Evolutionary conservation across 2,329 filamentous ascomycete genomes (phyloP).

Genomic region (Epichloe gansuensis): DNA sequence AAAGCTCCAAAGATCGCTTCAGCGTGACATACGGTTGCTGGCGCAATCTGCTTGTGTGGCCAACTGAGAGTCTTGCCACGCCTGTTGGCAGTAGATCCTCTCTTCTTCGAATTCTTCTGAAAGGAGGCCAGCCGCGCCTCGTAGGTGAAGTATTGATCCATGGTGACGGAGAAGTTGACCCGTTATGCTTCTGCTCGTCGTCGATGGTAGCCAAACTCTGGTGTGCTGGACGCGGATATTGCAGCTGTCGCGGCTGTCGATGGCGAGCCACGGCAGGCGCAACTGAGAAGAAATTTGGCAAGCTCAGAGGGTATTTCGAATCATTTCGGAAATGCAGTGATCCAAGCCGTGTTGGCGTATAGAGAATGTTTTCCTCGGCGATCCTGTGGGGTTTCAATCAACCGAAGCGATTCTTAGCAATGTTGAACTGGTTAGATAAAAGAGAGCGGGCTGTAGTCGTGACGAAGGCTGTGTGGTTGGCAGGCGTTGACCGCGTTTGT

Average conservation of each 20-base stretch:
- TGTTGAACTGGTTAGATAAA: neutral
- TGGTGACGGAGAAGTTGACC: slow-evolving; percentile 8
- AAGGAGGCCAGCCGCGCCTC: slow-evolving; percentile 76
- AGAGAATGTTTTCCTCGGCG: neutral
- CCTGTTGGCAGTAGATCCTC: slow-evolving; percentile 49
- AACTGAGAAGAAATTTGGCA: neutral
- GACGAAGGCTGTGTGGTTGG: neutral
- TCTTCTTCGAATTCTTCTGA: slow-evolving; percentile 51
- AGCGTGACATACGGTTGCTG: slow-evolving; percentile 16
- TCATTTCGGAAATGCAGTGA: neutral
- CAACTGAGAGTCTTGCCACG: slow-evolving; percentile 50
- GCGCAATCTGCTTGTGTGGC: slow-evolving; percentile 49
- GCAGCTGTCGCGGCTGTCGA: neutral
- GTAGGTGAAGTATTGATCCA: slow-evolving; percentile 42
- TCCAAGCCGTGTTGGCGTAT: neutral
- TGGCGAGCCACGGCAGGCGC: neutral
- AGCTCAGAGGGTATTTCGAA: neutral
- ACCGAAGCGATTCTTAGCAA: neutral
- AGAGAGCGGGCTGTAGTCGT: neutral
- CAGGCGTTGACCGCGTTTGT: slow-evolving; percentile 17
- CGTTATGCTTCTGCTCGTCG: neutral
- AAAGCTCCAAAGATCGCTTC: neutral
- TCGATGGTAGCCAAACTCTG: neutral
- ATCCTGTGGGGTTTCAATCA: neutral
- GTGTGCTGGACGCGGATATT: neutral